Conservation (phyloP, 2,329 filamentous ascomycete species). For the Talaromyces funiculosus region DNA sequence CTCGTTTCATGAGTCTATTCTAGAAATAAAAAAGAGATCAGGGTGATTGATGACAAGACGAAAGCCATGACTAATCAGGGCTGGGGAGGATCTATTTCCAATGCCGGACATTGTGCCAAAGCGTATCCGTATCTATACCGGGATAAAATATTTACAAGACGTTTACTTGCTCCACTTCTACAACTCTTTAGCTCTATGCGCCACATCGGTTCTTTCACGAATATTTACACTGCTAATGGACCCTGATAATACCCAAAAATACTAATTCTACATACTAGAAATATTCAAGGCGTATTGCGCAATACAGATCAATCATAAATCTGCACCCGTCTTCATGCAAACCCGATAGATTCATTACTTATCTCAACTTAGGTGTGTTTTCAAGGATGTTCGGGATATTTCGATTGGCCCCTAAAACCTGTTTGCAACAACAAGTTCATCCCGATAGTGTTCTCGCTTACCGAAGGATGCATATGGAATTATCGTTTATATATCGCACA, state of each 20-base stretch:
- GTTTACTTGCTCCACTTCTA: background rate
- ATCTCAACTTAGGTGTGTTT: background rate
- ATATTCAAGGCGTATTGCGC: background rate
- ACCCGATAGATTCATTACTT: background rate
- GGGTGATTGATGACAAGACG: background rate
- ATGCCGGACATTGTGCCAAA: background rate
- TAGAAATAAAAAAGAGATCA: background rate
- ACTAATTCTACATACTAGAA: background rate
- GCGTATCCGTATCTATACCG: background rate
- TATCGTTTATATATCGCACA: too few species aligned
- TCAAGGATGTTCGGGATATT: background rate
- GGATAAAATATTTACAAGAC: background rate
- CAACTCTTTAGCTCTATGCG: background rate
- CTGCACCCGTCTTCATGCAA: background rate
- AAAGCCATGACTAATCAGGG: background rate
- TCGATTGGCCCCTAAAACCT: background rate
- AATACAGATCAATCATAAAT: background rate
- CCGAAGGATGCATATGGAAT: background rate
- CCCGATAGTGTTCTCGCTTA: background rate
- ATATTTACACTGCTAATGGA: background rate
- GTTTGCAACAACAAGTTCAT: background rate
- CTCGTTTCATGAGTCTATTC: background rate
- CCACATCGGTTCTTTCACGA: background rate
- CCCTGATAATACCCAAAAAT: background rate
- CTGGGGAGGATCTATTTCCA: background rate